Percentiles rank a stretch among this genome's conserved stretches.
phyloP scores from a whole-genome alignment of 2,329 filamentous ascomycete species.

The Alternaria sp. region DNA sequence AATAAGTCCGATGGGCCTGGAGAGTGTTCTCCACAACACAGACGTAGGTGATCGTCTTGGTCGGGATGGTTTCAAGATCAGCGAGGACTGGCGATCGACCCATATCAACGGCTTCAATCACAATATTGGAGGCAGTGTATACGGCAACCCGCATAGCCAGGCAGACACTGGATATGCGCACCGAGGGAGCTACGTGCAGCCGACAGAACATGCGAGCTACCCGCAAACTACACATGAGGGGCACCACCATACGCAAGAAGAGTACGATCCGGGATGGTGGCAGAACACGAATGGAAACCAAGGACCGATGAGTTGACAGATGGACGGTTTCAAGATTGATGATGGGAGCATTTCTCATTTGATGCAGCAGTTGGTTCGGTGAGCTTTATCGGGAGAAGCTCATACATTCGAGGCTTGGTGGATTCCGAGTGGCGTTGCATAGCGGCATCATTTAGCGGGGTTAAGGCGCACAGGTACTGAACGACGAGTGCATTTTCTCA shows the following conservation, averaged over 20 bases:
- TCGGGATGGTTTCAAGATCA: conserved; percentile 47
- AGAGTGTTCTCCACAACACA: conserved; percentile 37
- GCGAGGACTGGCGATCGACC: conserved; percentile 29
- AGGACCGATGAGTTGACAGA: conserved; percentile 14
- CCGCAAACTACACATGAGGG: neutral
- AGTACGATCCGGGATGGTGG: conserved; percentile 16
- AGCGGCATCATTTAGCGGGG: neutral
- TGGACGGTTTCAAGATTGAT: neutral
- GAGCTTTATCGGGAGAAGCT: neutral
- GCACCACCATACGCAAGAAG: conserved; percentile 8
- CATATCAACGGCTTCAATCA: conserved; percentile 21
- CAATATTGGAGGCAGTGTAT: conserved; percentile 6
- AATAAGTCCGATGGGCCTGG: conserved; percentile 44
- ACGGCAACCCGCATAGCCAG: conserved; percentile 1
- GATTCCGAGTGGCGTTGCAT: neutral
- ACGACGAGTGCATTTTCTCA: neutral
- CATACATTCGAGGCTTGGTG: neutral
- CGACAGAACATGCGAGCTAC: conserved; percentile 1
- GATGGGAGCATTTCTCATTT: neutral
- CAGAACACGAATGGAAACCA: conserved; percentile 4
- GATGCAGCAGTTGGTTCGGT: neutral
- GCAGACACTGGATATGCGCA: conserved; percentile 7
- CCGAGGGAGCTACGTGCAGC: conserved; percentile 1
- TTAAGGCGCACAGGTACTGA: neutral
- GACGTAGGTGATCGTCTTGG: conserved; percentile 42